Base-by-base conservation (phyloP, 176 grass and related monocot genomes). In the Zoysia pacifica region DNA sequence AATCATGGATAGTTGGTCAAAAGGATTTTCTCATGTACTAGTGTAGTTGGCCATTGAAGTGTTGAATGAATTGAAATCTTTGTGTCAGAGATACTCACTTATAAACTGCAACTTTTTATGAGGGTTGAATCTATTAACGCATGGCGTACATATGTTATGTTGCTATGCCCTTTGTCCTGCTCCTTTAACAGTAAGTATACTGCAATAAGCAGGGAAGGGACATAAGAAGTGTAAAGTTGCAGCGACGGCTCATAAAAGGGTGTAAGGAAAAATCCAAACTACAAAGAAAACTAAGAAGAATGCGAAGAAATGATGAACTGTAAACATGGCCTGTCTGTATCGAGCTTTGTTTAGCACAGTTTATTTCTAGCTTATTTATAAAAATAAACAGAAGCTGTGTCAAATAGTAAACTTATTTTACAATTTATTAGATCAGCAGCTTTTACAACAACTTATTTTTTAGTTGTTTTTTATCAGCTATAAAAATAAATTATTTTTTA, bases 181-280 rank as follows among this genome's bases (percentile, higher is more conserved):
- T 80, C 44, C 37, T 0, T 62, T 48, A 2, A 65, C 9, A 10
- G 3, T 62, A 64, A 11, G 72, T 18, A 44, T 53, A 69, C 66
- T 81, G 41, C 87, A 37, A 16, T 16, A 76, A 80, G 63, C 85
- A 93, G 92, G 81, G 10, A 78, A 65, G 28, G 75, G 70, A 50
- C 86, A 83, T 9, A 98, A 98, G 72, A 98, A 98, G 75, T 86
- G 75, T 2, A 94, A 94, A 84, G 85, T 76, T 81, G 59, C 83
- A 20, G 62, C 43, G 16, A 93, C 78, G 79, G 48, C 75, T 28
- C 53, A 74, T 64, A 94, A 87, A 94, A 90, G 86, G 90, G 76
- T 18, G 7, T 48, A 19, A 89, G 78, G 73, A 98, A 94, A 94
- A 79, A 86, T 82, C 18, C 88, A 86, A 78, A 49, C 81, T 45